These are phyloP conservation scores for Ceratobasidium sp. DNA, from an alignment of 1,284 basidiomycete species.

Conservation along the genomic window DNA sequence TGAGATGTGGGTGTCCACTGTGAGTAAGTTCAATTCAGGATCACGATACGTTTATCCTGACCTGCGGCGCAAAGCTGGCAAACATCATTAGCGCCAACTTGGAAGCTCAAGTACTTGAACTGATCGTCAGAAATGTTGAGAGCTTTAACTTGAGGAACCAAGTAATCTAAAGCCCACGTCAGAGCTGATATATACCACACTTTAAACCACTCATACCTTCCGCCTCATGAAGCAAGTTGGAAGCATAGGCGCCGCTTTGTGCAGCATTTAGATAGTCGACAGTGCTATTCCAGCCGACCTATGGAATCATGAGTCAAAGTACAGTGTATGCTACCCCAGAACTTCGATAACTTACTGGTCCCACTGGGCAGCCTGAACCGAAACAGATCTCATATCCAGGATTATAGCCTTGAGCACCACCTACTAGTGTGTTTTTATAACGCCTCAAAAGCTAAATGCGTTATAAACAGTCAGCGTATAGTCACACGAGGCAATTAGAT, in stretches of 20 bases:
- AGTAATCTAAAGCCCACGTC: slow-evolving; percentile 50
- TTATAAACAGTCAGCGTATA: too few relatives aligned
- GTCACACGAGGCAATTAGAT: too few relatives aligned
- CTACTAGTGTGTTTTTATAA: slow-evolving; percentile 44
- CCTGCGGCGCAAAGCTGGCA: slow-evolving; percentile 53
- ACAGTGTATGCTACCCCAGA: neutral
- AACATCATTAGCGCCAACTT: slow-evolving; percentile 57
- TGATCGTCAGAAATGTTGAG: slow-evolving; percentile 50
- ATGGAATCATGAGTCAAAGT: neutral
- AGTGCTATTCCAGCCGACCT: slow-evolving; percentile 47
- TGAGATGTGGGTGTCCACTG: neutral
- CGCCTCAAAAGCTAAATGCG: slow-evolving; percentile 46
- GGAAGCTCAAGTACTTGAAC: slow-evolving; percentile 57
- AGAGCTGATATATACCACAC: too few relatives aligned
- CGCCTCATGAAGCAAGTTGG: slow-evolving; percentile 48
- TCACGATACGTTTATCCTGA: too few relatives aligned
- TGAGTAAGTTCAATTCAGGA: too few relatives aligned
- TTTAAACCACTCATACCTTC: too few relatives aligned
- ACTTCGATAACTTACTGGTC: slow-evolving; percentile 4
- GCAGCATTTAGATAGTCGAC: slow-evolving; percentile 49
- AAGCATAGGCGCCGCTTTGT: slow-evolving; percentile 48
- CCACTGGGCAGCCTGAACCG: slow-evolving; percentile 44
- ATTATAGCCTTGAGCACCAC: slow-evolving; percentile 46
- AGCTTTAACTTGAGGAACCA: slow-evolving; percentile 53
- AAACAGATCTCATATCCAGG: slow-evolving; percentile 47